Evolutionary conservation across 768 basidiomycete species (phyloP).

Genomic region (Cyclocybe cylindracea): DNA sequence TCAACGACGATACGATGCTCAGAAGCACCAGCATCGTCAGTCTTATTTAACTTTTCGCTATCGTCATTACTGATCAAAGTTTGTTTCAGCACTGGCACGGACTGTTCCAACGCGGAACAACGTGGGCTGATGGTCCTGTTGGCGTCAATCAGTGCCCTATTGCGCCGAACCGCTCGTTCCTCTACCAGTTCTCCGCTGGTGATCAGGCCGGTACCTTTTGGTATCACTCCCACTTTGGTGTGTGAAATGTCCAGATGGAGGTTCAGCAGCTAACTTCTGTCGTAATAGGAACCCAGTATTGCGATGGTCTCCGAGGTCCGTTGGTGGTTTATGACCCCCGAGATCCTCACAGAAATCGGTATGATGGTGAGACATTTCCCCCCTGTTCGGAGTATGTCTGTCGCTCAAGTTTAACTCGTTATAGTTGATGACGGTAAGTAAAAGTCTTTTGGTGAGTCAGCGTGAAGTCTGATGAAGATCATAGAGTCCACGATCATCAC

Average conservation of each 20-base stretch:
- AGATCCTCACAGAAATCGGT: conserved; percentile 32
- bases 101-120: conserved; percentile 40
- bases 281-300: conserved; percentile 44
- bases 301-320: conserved; percentile 41
- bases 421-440: conserved; percentile 17
- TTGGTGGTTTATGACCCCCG: conserved; percentile 40
- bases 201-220: conserved; percentile 34
- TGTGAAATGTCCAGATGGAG: background rate
- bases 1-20: conserved; percentile 38
- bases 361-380: conserved; percentile 14
- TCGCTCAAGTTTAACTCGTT: too few relatives aligned
- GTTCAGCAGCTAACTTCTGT: background rate
- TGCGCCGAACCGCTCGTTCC: conserved; percentile 37
- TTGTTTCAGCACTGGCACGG: conserved; percentile 55
- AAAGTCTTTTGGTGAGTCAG: background rate
- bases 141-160: conserved; percentile 52
- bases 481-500: conserved; percentile 45
- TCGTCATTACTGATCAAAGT: background rate
- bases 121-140: conserved; percentile 45
- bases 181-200: conserved; percentile 37
- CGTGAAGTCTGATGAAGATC: background rate
- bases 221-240: conserved; percentile 38
- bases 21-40: conserved; percentile 32
- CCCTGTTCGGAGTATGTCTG: too few relatives aligned
- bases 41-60: background rate